Evolutionary conservation across 257 asterid genomes (phyloP), one percentile per base, ranked within the genome.

Genomic region (Coffea eugenioides): DNA sequence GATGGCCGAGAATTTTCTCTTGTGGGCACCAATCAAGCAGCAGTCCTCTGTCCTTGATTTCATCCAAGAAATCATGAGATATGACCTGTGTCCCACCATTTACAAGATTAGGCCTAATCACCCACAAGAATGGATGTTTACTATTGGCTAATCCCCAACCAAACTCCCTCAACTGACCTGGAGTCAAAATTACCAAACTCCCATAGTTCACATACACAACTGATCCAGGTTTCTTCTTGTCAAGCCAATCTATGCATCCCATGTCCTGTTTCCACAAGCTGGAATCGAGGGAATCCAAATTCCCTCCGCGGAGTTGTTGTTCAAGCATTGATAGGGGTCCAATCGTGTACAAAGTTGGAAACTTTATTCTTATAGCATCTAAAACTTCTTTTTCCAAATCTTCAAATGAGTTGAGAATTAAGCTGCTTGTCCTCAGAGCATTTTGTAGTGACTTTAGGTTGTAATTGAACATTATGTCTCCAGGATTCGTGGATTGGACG

Each of bases 131-230:
- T 25, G 87, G 25, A 69, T 75, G 79, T 51, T 77, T 79, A 70
- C 88, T 85, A 70, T 88, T 79, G n/a, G 89, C 85, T 31, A 88
- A 69, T 3, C 91, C 89, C 85, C 86, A 85, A 27, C 88, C 91
- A 49, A 88, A 85, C 76, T 88, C 91, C 65, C 43, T 71, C 69
- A 88, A 74, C 69, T 83, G 86, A 49, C 80, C 59, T 3, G 85
- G 82, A 16, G 84, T 85, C 84, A 85, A 59, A 6, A 81, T 78
- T 66, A 84, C 87, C 15, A 85, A 56, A 71, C 89, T 88, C 21
- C 89, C 91, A 49, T 34, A 85, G 69, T 88, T 88, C 9, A 88
- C 88, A 46, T 88, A 85, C 68, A 85, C 82, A 20, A 88, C 88
- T 20, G 91, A 81, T 43, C 75, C 78, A 27, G 82, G 71, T 45